A percentile compares a stretch with the other conserved stretches of the same genome.
These are phyloP conservation scores for Chaetoscypha palmicola DNA, from an alignment of 2,329 filamentous ascomycete genomes.

Conservation along the genomic window DNA sequence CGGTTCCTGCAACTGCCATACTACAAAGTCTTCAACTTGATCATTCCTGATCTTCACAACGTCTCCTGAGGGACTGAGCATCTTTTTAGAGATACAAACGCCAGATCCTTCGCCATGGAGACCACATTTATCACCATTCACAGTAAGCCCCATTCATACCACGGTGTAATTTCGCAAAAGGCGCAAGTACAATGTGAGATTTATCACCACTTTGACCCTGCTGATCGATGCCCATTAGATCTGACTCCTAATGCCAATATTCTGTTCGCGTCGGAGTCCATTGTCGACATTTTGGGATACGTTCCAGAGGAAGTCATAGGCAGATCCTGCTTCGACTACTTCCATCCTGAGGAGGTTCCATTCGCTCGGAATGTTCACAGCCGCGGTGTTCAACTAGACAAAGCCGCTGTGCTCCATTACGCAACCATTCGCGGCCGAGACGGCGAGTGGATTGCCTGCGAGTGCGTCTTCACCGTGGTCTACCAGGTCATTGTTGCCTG, in stretches of 20 bases:
- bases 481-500: conserved; percentile 83
- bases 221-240: conserved; percentile 42
- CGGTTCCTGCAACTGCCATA: neutral
- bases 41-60: conserved; percentile 2
- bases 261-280: conserved; percentile 76
- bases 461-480: conserved; percentile 84
- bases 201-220: no score
- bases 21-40: neutral
- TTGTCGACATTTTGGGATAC: conserved; percentile 77
- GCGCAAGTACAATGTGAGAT: no score
- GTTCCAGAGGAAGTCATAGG: conserved; percentile 68
- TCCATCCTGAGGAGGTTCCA: conserved; percentile 73
- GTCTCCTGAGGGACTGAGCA: conserved; percentile 27
- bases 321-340: conserved; percentile 77
- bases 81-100: conserved; percentile 32
- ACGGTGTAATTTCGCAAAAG: no score
- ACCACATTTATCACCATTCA: conserved; percentile 90
- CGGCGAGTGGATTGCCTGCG: conserved; percentile 70
- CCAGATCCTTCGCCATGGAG: conserved; percentile 51
- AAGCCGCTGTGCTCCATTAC: conserved; percentile 78
- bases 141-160: conserved; percentile 46
- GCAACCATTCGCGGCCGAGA: conserved; percentile 62
- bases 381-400: conserved; percentile 69
- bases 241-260: conserved; percentile 69
- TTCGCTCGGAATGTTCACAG: conserved; percentile 67